Evolutionary conservation across 192 early-diverging fungal genomes (phyloP).

Genomic region (Umbelopsis vinacea): DNA sequence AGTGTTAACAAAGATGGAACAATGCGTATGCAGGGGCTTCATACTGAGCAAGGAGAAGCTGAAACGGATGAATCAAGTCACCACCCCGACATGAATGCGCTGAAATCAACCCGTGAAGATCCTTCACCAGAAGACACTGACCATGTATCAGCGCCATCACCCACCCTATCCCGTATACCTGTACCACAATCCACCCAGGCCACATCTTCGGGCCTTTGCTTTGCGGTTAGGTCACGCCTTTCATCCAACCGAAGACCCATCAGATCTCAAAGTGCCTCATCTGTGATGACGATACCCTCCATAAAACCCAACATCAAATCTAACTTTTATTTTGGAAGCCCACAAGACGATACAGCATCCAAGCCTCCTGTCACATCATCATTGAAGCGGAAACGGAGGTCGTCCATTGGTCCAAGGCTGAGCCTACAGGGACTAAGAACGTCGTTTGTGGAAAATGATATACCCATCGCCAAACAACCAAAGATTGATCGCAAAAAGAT

Average conservation of each 20-base stretch:
- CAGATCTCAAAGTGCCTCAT: neutral
- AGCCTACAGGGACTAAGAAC: neutral
- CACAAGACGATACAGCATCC: neutral
- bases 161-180: neutral
- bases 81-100: too few relatives aligned
- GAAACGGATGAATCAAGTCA: too few relatives aligned
- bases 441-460: neutral
- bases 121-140: neutral
- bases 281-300: neutral
- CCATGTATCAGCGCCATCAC: neutral
- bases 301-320: constrained; percentile 15
- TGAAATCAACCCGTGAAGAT: neutral
- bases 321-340: constrained; percentile 22
- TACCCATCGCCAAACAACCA: neutral
- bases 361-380: neutral
- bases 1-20: neutral
- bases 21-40: neutral
- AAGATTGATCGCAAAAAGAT: neutral
- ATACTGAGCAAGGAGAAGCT: neutral
- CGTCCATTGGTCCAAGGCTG: constrained; percentile 9
- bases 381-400: constrained; percentile 25
- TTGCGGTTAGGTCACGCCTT: neutral
- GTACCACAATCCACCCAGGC: neutral
- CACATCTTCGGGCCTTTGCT: neutral
- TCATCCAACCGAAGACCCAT: neutral